Percentiles rank a stretch among this genome's conserved stretches.
phyloP scores from a whole-genome alignment of 176 grass and related monocot species.

The Oryza coarctata region DNA sequence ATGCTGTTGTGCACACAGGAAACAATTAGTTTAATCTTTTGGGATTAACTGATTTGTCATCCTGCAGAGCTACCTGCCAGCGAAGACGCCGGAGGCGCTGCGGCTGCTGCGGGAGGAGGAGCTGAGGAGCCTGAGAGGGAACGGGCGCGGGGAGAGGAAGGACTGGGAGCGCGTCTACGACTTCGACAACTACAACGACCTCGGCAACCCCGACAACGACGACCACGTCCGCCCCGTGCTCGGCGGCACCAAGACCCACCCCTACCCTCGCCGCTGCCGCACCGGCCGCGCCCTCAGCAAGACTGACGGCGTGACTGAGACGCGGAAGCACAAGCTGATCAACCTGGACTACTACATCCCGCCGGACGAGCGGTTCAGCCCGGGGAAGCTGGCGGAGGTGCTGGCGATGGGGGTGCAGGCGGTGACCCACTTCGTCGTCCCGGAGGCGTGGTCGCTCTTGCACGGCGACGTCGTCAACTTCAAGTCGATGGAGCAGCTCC shows the following conservation, averaged over 20 bases:
- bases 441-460: conserved; percentile 60
- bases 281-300: conserved; percentile 63
- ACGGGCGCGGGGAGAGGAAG: conserved; percentile 62
- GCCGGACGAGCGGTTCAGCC: conserved; percentile 88
- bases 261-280: conserved; percentile 81
- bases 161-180: conserved; percentile 87
- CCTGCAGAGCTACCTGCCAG: conserved; percentile 68
- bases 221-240: conserved; percentile 59
- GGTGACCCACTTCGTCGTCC: conserved; percentile 71
- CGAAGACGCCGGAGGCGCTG: conserved; percentile 59
- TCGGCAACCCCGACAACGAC: conserved; percentile 62
- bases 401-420: conserved; percentile 64
- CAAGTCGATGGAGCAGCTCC: conserved; percentile 60
- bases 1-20: no score
- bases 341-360: conserved; percentile 92
- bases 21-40: no score
- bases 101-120: conserved; percentile 64
- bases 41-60: no score
- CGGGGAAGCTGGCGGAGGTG: conserved; percentile 67
- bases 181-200: conserved; percentile 83
- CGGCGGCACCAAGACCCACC: conserved; percentile 51
- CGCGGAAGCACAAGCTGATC: conserved; percentile 51
- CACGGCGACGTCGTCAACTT: conserved; percentile 51
- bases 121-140: conserved; percentile 58
- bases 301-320: conserved; percentile 60